Evolutionary conservation across 2,329 filamentous ascomycete species (phyloP).

Genomic region (Leptosphaerulina australis): DNA sequence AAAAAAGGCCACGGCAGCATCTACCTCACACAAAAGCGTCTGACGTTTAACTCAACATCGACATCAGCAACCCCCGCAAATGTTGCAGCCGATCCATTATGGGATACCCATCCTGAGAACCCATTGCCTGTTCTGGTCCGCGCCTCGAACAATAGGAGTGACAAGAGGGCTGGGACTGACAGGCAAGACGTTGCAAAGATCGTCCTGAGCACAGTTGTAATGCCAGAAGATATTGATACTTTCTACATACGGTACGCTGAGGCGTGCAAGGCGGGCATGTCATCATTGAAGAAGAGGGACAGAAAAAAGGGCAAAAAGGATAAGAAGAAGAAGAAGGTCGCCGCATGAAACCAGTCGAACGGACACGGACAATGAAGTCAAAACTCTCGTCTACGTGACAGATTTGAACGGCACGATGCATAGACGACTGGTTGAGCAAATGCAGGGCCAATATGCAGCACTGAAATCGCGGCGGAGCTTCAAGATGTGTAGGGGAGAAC

Average conservation of each 20-base stretch:
- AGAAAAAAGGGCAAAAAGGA: conserved; percentile 83
- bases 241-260: conserved; percentile 91
- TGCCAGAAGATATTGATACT: conserved; percentile 72
- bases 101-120: conserved; percentile 64
- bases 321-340: conserved; percentile 69
- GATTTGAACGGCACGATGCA: not conserved
- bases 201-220: conserved; percentile 84
- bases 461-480: not conserved
- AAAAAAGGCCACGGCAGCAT: conserved; percentile 75
- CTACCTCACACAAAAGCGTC: conserved; percentile 76
- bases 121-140: conserved; percentile 79
- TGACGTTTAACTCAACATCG: conserved; percentile 53
- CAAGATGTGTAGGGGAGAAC: not conserved
- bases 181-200: conserved; percentile 61
- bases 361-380: no score
- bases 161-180: conserved; percentile 53
- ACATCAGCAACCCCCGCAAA: conserved; percentile 44
- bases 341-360: conserved; percentile 18
- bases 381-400: not conserved
- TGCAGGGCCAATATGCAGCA: not conserved
- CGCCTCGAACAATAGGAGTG: conserved; percentile 76
- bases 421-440: not conserved
- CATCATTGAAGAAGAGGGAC: conserved; percentile 88
- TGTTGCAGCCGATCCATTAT: conserved; percentile 59
- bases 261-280: conserved; percentile 87